Conservation (phyloP, 2,329 filamentous ascomycete genomes). For the Pseudofabraea citricarpa region DNA sequence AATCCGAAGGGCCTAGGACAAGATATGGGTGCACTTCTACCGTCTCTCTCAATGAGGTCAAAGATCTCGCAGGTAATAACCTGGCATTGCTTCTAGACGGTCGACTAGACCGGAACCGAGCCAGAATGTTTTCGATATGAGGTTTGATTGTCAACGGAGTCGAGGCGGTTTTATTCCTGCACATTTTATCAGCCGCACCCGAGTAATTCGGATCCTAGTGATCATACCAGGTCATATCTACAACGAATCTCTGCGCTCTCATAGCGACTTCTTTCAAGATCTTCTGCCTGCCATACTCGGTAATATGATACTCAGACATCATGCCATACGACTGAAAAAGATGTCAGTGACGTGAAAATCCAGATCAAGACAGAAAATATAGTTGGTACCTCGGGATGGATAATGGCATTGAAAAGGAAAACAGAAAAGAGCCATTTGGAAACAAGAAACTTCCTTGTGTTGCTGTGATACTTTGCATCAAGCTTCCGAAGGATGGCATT, state of each 20-base stretch:
- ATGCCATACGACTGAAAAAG: conserved; percentile 56
- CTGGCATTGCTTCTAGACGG: conserved; percentile 45
- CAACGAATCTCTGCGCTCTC: conserved; percentile 72
- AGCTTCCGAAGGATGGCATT: conserved; percentile 78
- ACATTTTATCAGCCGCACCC: conserved; percentile 5
- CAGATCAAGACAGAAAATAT: no score
- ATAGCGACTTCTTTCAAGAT: conserved; percentile 75
- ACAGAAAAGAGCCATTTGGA: conserved; percentile 89
- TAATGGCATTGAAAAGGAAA: conserved; percentile 78
- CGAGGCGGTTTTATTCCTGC: conserved; percentile 54
- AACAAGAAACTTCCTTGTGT: conserved; percentile 77
- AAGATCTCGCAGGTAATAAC: conserved; percentile 65
- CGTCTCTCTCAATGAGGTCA: conserved; percentile 70
- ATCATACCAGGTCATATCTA: conserved; percentile 61
- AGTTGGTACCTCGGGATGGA: conserved; percentile 73
- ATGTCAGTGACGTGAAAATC: no score
- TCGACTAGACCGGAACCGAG: conserved; percentile 47
- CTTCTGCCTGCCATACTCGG: conserved; percentile 82
- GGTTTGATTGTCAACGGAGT: conserved; percentile 57
- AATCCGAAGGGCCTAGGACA: conserved; percentile 73
- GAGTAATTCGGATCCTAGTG: not conserved
- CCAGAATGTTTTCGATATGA: conserved; percentile 69
- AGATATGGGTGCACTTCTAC: conserved; percentile 75
- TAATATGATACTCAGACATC: conserved; percentile 88
- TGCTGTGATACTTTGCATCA: conserved; percentile 65